A percentile compares a stretch with the other conserved stretches of the same genome.
phyloP scores from a whole-genome alignment of 148 eudicot genomes.

The Rhododendron ferrugineum region DNA sequence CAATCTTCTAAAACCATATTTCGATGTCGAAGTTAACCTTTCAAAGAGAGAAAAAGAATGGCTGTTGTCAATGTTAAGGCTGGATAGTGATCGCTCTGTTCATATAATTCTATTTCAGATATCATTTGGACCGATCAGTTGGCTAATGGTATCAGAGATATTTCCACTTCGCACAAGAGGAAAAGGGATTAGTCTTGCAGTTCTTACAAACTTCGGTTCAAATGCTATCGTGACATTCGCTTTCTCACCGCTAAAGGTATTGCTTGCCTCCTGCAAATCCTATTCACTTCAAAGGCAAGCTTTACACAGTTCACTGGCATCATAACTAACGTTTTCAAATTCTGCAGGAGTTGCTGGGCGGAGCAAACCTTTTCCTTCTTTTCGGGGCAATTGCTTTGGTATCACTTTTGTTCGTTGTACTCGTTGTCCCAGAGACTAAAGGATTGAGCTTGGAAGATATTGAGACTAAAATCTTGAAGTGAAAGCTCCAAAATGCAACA shows the following conservation, averaged over 20 bases:
- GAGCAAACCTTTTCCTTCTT: conserved; percentile 75
- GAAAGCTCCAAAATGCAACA: conserved; percentile 16
- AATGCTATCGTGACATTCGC: conserved; percentile 95
- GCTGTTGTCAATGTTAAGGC: background rate
- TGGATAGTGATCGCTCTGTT: conserved; percentile 1
- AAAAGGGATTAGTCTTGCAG: conserved; percentile 92
- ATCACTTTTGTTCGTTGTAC: conserved; percentile 59
- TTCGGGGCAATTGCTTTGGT: conserved; percentile 79
- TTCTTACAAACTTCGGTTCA: conserved; percentile 86
- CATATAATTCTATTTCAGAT: conserved; percentile 35
- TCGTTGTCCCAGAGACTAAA: conserved; percentile 83
- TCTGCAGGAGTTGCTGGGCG: conserved; percentile 89
- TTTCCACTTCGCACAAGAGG: conserved; percentile 98
- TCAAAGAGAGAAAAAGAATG: background rate
- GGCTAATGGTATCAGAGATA: conserved; percentile 99
- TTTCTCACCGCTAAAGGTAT: conserved; percentile 87
- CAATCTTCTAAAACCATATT: background rate
- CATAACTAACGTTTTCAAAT: background rate
- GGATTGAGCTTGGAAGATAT: conserved; percentile 98
- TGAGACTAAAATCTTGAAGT: conserved; percentile 74
- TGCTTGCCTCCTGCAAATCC: background rate
- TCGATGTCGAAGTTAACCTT: background rate
- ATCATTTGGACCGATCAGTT: conserved; percentile 97
- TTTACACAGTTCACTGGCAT: background rate
- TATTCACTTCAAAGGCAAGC: background rate